phyloP scores from a whole-genome alignment of 768 basidiomycete species.

The Termitomyces eurrhizus region DNA sequence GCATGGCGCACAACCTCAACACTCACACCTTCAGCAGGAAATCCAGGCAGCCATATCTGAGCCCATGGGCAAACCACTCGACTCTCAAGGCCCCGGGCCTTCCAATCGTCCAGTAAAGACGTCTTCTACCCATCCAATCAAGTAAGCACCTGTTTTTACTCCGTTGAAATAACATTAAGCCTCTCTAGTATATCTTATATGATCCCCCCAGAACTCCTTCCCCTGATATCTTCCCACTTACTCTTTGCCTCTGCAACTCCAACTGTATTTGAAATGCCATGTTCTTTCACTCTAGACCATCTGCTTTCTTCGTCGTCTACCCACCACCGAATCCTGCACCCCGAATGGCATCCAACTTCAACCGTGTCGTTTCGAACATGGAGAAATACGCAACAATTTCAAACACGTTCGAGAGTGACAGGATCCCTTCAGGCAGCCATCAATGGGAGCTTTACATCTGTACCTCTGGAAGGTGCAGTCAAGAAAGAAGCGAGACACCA shows the following conservation, averaged over 20 bases:
- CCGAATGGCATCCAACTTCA: conserved; percentile 6
- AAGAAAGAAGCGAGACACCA: neutral
- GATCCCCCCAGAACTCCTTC: conserved; percentile 54
- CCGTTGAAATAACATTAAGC: neutral
- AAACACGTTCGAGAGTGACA: conserved; percentile 23
- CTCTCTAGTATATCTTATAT: conserved; percentile 55
- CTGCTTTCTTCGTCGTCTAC: conserved; percentile 25
- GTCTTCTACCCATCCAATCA: conserved; percentile 79
- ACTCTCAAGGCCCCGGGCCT: neutral
- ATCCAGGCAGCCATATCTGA: conserved; percentile 53
- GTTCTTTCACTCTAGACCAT: conserved; percentile 40
- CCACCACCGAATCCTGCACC: conserved; percentile 8
- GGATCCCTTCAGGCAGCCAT: conserved; percentile 37
- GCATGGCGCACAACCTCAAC: conserved; percentile 18
- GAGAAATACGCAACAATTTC: conserved; percentile 13
- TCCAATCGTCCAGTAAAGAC: conserved; percentile 49
- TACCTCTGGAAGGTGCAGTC: neutral
- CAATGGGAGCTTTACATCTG: conserved; percentile 24
- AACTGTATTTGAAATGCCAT: conserved; percentile 42
- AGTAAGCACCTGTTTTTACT: conserved; percentile 44
- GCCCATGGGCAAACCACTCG: conserved; percentile 22
- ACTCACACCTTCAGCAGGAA: conserved; percentile 38
- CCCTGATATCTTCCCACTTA: conserved; percentile 48
- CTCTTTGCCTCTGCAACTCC: conserved; percentile 30
- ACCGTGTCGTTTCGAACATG: conserved; percentile 13